phyloP scores from a whole-genome alignment of 1,284 basidiomycete species.

The Boletus albobrunnescens region DNA sequence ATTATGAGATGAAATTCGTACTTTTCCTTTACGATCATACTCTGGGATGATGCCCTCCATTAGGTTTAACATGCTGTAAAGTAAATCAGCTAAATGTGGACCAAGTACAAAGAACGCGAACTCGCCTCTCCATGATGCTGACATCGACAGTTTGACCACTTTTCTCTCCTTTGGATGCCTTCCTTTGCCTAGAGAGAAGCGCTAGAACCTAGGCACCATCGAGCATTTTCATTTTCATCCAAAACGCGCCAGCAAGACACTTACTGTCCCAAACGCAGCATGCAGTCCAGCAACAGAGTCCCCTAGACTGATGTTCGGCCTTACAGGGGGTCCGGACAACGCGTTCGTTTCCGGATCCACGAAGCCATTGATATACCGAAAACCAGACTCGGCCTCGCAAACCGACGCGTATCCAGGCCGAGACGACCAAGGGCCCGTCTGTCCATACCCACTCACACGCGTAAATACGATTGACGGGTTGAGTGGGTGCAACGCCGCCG shows the following conservation, averaged over 20 bases:
- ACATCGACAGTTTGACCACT: slow-evolving; percentile 65
- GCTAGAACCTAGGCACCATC: slow-evolving; percentile 56
- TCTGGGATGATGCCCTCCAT: slow-evolving; percentile 78
- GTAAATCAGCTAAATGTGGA: neutral
- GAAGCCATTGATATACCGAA: slow-evolving; percentile 67
- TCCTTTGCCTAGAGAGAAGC: slow-evolving; percentile 51
- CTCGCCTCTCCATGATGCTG: slow-evolving; percentile 65
- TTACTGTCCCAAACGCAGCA: slow-evolving; percentile 67
- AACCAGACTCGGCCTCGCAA: slow-evolving; percentile 70
- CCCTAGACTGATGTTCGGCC: slow-evolving; percentile 68
- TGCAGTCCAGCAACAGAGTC: slow-evolving; percentile 69
- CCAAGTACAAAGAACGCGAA: neutral
- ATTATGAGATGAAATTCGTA: slow-evolving; percentile 14
- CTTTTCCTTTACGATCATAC: slow-evolving; percentile 66
- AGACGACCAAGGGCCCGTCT: slow-evolving; percentile 67
- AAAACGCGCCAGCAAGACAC: slow-evolving; percentile 14
- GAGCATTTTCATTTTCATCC: neutral
- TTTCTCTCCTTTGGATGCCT: slow-evolving; percentile 34
- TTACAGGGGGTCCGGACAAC: slow-evolving; percentile 56
- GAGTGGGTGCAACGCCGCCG: slow-evolving; percentile 48
- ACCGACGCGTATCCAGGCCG: slow-evolving; percentile 69
- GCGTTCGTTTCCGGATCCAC: slow-evolving; percentile 50
- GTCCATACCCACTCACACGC: slow-evolving; percentile 69
- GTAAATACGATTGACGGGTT: slow-evolving; percentile 68
- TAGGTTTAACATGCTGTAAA: slow-evolving; percentile 59